Evolutionary conservation across 2,329 filamentous ascomycete genomes (phyloP).

Genomic region (Neofusicoccum cordaticola): DNA sequence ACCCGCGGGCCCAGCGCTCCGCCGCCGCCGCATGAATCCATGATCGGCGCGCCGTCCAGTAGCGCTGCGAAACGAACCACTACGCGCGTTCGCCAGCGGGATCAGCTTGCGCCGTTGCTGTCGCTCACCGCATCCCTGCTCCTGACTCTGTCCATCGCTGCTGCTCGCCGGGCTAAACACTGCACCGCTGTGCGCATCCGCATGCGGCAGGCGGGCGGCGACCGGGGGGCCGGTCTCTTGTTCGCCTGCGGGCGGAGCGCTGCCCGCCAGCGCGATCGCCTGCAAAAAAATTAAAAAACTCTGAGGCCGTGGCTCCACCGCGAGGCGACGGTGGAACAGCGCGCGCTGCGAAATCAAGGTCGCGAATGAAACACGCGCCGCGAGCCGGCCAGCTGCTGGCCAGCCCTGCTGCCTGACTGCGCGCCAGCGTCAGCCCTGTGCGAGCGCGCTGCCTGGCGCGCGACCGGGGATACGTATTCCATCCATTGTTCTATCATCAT

Average conservation of each 20-base stretch:
- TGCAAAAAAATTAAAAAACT: not conserved
- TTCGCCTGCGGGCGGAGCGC: not conserved
- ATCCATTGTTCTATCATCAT: not conserved
- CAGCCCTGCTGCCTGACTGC: constrained; percentile 9
- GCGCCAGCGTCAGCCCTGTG: constrained; percentile 10
- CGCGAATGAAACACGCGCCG: constrained; percentile 8
- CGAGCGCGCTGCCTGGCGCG: not conserved
- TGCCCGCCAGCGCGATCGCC: not conserved
- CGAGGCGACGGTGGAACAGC: not conserved
- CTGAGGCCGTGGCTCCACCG: constrained; percentile 1
- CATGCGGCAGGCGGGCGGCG: not conserved
- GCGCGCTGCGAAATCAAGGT: not conserved
- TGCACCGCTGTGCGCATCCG: not conserved
- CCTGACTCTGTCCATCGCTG: not conserved
- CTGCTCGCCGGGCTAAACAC: not conserved
- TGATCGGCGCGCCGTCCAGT: not conserved
- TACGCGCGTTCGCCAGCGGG: not conserved
- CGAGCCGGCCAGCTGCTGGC: not conserved
- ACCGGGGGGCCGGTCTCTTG: not conserved
- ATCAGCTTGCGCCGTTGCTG: not conserved
- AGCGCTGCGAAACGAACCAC: not conserved
- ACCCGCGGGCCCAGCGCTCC: not conserved
- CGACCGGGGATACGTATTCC: not conserved
- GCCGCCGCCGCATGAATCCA: not conserved
- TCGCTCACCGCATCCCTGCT: not conserved